Base-by-base conservation (phyloP, 129 eudicot species). In the Pittosporum tobira region DNA sequence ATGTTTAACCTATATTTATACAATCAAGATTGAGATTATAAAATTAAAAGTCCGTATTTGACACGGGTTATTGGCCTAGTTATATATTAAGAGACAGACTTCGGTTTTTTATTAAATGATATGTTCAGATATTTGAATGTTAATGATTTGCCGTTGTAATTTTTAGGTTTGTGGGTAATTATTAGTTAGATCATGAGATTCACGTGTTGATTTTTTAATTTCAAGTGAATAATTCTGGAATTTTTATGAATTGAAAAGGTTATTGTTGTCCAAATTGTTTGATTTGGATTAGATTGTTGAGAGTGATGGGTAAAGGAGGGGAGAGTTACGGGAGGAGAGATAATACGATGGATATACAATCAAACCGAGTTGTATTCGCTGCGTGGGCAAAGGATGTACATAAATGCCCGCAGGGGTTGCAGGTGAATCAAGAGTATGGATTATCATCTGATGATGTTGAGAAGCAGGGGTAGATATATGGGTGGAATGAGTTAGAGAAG, bases 291-390 rank as follows among this genome's bases (percentile, higher is more conserved):
- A 51, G 36, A 46, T 23, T 40, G n/a, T 18, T 22, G 62, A 28
- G 48, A 37, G 19, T 14, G 15, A 84, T 84, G 94, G 94, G 94
- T 11, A 84, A 84, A 71, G 94, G 88, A 57, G 83, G 70, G 56
- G 66, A 80, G 43, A 66, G 67, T 53, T 61, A 77, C 52, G 85
- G 85, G 26, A 77, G 28, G 59, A 77, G 65, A 25, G 81, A 77
- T 38, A 60, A 28, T 59, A 48, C 60, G 1, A 71, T 37, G n/a
- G 53, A 61, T 30, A 52, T 62, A 12, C 63, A 68, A 18, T 5
- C 64, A 36, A 71, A 62, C 56, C 57, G 49, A 36, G 73, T 65
- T 19, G 69, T 34, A 15, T 81, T 61, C 13, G 64, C 87, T 2
- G 84, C 79, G 8, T 85, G 95, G 95, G 74, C 87, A 6, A 78